phyloP scores from a whole-genome alignment of 148 eudicot species.

The Linanthus parryae region DNA sequence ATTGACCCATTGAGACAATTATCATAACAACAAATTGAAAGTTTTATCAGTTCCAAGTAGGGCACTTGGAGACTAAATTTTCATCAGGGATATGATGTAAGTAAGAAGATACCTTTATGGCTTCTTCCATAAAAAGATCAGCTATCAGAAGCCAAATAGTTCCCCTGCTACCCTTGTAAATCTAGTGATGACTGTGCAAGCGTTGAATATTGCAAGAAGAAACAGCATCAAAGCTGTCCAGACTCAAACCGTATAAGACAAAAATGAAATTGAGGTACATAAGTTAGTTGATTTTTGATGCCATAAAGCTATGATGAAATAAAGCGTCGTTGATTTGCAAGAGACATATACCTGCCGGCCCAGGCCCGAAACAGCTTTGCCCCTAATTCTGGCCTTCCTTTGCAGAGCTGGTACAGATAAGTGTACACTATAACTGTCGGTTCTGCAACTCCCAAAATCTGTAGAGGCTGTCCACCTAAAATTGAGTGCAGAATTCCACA shows the following conservation, averaged over 20 bases:
- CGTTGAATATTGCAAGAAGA: conserved; percentile 46
- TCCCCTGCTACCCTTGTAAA: conserved; percentile 52
- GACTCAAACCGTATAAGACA: conserved; percentile 33
- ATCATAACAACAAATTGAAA: no score
- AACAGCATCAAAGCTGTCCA: conserved; percentile 42
- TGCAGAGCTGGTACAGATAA: conserved; percentile 33
- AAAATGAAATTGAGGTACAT: neutral
- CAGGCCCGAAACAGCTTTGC: conserved; percentile 37
- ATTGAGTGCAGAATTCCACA: conserved; percentile 45
- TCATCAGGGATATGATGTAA: no score
- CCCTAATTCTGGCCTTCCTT: conserved; percentile 25
- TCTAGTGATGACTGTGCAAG: conserved; percentile 32
- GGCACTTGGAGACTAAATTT: no score
- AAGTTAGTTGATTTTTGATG: neutral
- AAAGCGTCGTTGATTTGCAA: neutral
- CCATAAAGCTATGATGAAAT: neutral
- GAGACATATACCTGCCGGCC: conserved; percentile 34
- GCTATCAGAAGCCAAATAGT: conserved; percentile 50
- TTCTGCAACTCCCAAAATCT: conserved; percentile 50
- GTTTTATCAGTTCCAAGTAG: no score
- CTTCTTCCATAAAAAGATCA: conserved; percentile 44
- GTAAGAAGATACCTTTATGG: conserved; percentile 22
- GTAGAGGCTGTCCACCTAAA: conserved; percentile 45
- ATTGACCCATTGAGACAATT: no score
- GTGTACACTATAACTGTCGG: conserved; percentile 42